phyloP scores from a whole-genome alignment of 2,329 filamentous ascomycete genomes.

The Diaporthe citrichinensis region DNA sequence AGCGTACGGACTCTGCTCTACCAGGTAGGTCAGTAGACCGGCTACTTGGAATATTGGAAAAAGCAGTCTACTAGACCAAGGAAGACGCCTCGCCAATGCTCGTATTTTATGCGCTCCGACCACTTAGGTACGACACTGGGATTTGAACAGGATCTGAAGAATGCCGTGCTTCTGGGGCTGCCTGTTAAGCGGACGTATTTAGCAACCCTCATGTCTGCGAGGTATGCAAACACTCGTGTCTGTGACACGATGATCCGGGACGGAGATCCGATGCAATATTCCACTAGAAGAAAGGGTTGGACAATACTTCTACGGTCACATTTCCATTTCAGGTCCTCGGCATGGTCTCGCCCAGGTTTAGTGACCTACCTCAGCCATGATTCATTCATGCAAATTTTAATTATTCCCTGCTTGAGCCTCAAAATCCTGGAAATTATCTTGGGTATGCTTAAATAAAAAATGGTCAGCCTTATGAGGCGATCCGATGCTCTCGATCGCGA shows the following conservation, averaged over 20 bases:
- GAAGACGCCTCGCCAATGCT: not conserved
- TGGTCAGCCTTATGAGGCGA: not conserved
- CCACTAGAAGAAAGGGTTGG: not conserved
- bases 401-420: not conserved
- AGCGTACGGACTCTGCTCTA: not conserved
- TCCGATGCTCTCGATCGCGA: not conserved
- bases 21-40: not conserved
- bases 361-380: not conserved
- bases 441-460: not conserved
- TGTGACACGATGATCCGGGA: constrained; percentile 8
- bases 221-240: not conserved
- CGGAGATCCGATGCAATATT: not conserved
- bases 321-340: not conserved
- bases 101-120: constrained; percentile 10
- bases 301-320: not conserved
- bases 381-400: not conserved
- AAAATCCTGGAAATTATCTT: not conserved
- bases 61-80: not conserved
- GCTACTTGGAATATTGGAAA: not conserved
- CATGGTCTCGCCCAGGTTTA: not conserved
- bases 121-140: not conserved
- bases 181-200: not conserved
- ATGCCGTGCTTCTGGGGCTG: not conserved
- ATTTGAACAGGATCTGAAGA: not conserved
- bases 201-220: not conserved